Percentiles rank a stretch among this genome's conserved stretches.
Evolutionary conservation across 2,329 filamentous ascomycete genomes (phyloP).

Genomic region (Colletotrichum incanum): DNA sequence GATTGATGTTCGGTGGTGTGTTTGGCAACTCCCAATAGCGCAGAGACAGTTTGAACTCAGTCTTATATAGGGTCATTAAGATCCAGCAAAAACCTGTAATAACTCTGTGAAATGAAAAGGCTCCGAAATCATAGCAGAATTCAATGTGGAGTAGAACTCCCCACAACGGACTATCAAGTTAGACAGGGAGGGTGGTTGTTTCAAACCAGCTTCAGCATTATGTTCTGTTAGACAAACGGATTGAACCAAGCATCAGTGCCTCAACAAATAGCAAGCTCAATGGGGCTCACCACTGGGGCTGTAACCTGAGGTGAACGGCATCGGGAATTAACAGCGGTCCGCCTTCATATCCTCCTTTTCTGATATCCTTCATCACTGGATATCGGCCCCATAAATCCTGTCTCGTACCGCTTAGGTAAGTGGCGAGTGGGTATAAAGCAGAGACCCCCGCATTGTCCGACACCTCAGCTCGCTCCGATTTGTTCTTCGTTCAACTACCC

Average conservation of each 20-base stretch:
- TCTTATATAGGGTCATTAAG: not conserved
- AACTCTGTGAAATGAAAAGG: not conserved
- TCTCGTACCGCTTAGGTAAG: not conserved
- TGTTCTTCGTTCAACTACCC: not conserved
- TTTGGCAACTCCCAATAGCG: not conserved
- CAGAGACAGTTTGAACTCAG: not conserved
- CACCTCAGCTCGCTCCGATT: not conserved
- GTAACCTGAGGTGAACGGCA: not conserved
- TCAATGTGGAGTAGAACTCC: not conserved
- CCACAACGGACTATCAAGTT: not conserved
- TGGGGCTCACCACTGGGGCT: not conserved
- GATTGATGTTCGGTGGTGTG: not conserved
- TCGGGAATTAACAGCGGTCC: not conserved
- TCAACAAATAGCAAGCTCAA: not conserved
- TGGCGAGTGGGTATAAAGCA: constrained; percentile 1
- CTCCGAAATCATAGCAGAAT: not conserved
- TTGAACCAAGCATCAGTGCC: too few species aligned
- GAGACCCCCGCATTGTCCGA: constrained; percentile 14
- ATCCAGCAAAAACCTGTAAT: not conserved
- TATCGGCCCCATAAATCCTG: not conserved
- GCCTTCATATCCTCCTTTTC: not conserved
- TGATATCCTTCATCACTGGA: not conserved
- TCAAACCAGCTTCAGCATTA: not conserved
- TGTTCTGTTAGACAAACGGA: too few species aligned
- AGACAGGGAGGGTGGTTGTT: not conserved